Percentiles rank a stretch among this genome's conserved stretches.
phyloP scores from a whole-genome alignment of 257 asterid species.

The Euphrasia confusa region DNA sequence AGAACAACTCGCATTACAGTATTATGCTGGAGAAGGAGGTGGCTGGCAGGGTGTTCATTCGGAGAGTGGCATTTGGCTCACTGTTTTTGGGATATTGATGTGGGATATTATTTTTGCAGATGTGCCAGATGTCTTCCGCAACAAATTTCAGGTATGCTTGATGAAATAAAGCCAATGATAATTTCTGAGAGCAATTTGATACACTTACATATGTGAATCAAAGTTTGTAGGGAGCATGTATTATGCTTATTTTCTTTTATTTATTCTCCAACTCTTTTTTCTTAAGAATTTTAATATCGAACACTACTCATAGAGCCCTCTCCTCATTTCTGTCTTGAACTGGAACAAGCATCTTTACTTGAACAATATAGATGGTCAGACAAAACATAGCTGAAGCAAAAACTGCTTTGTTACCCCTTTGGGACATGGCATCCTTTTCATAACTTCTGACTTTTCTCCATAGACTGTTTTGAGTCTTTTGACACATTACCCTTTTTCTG shows the following conservation, averaged over 20 bases:
- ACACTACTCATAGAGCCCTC: not conserved
- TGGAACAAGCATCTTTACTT: no score
- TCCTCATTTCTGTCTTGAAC: not conserved
- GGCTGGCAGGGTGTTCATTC: conserved; percentile 88
- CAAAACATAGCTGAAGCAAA: no score
- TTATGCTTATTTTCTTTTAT: not conserved
- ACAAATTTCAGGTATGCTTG: conserved; percentile 69
- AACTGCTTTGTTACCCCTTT: not conserved
- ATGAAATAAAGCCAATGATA: not conserved
- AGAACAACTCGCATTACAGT: conserved; percentile 85
- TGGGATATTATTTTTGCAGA: conserved; percentile 83
- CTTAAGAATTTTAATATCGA: no score
- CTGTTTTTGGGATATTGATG: conserved; percentile 83
- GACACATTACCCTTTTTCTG: not conserved
- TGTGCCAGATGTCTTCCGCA: conserved; percentile 80
- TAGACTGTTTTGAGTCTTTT: not conserved
- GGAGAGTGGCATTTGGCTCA: conserved; percentile 95
- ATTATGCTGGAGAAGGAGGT: conserved; percentile 91
- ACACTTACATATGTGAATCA: not conserved
- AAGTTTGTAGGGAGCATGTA: conserved; percentile 3
- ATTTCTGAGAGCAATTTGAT: not conserved
- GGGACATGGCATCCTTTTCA: not conserved
- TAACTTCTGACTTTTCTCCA: no score
- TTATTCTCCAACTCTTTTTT: no score
- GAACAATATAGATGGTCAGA: no score